Evolutionary conservation across 2,329 filamentous ascomycete species (phyloP).

Genomic region (Lasiodiplodia hormozganensis): DNA sequence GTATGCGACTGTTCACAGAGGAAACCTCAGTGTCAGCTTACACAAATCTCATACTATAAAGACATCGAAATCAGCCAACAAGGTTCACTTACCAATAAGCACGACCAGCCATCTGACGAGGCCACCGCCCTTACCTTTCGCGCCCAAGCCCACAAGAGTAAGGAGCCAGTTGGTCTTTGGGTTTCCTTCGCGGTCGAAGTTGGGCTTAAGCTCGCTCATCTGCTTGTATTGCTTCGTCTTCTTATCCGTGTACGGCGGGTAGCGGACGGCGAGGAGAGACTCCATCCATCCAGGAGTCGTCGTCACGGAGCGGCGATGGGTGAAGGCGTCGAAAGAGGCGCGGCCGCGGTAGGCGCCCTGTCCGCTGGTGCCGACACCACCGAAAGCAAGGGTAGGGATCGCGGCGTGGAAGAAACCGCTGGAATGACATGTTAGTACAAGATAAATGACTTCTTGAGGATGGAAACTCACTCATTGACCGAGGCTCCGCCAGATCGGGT

Average conservation of each 20-base stretch:
- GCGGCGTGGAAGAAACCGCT: conserved; percentile 71
- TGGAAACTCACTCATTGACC: conserved; percentile 50
- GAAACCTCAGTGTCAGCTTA: background rate
- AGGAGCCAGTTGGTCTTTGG: conserved; percentile 42
- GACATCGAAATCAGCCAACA: background rate
- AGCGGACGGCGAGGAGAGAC: conserved; percentile 69
- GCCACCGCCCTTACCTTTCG: conserved; percentile 25
- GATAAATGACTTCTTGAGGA: background rate
- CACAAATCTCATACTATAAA: background rate
- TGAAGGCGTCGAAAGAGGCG: conserved; percentile 73
- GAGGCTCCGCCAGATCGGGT: conserved; percentile 60
- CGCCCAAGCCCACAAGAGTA: conserved; percentile 26
- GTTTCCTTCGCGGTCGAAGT: conserved; percentile 66
- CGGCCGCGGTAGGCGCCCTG: conserved; percentile 79
- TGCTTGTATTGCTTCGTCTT: conserved; percentile 61
- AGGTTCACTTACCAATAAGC: conserved; percentile 26
- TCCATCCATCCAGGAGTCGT: conserved; percentile 73
- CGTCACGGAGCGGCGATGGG: conserved; percentile 66
- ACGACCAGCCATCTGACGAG: conserved; percentile 20
- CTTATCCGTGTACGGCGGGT: conserved; percentile 64
- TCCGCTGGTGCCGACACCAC: conserved; percentile 82
- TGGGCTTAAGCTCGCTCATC: conserved; percentile 61
- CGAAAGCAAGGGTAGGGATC: conserved; percentile 77
- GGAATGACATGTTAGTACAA: background rate
- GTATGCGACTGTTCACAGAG: background rate